Percentiles rank a stretch among this genome's conserved stretches.
These are phyloP conservation scores for Lasiosphaeris hirsuta DNA, from an alignment of 495 filamentous ascomycete species.

Conservation along the genomic window DNA sequence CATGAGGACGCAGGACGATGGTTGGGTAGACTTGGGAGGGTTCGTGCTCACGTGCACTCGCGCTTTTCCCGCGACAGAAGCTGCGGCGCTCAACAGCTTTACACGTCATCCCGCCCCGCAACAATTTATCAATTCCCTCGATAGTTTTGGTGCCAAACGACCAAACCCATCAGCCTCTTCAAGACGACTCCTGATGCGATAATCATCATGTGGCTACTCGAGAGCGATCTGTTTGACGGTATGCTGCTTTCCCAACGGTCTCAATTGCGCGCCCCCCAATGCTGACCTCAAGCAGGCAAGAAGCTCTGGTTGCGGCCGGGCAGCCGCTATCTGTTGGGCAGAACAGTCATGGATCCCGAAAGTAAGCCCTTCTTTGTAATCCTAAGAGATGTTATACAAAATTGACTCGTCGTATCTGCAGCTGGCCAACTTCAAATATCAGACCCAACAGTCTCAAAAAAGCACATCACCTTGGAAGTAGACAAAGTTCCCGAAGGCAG, in stretches of 20 bases:
- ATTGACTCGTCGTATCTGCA: slow-evolving; percentile 10
- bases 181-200: background rate
- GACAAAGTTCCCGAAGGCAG: slow-evolving; percentile 61
- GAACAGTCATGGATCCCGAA: slow-evolving; percentile 45
- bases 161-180: background rate
- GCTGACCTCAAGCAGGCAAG: slow-evolving; percentile 49
- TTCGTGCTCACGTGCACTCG: slow-evolving; percentile 24
- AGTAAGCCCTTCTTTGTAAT: slow-evolving; percentile 30
- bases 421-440: slow-evolving; percentile 59
- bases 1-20: background rate
- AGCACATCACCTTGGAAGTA: slow-evolving; percentile 79
- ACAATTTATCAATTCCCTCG: background rate
- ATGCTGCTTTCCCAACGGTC: slow-evolving; percentile 7
- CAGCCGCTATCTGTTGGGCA: slow-evolving; percentile 76
- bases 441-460: slow-evolving; percentile 78
- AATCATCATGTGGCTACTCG: slow-evolving; percentile 57
- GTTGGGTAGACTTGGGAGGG: background rate
- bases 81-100: background rate
- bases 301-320: slow-evolving; percentile 80
- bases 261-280: background rate
- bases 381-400: slow-evolving; percentile 15
- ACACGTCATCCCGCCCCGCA: slow-evolving; percentile 15
- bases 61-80: slow-evolving; percentile 17
- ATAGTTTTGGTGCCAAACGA: background rate
- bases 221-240: slow-evolving; percentile 53